phyloP scores from a whole-genome alignment of 345 rosid species.

The Camelina sativa region DNA sequence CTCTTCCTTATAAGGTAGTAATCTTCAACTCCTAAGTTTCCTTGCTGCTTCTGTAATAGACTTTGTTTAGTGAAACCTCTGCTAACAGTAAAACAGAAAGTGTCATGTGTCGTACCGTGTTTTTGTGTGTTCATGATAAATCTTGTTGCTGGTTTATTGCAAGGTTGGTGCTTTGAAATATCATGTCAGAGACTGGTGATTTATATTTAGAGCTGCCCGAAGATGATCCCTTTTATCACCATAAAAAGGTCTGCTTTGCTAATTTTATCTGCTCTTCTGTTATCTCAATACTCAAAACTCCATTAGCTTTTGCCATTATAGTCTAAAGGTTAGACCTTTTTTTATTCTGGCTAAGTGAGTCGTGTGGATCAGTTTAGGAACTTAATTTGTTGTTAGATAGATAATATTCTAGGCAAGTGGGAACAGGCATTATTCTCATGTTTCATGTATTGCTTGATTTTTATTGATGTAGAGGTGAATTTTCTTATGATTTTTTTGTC shows the following conservation, averaged over 20 bases:
- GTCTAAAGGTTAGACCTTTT: conserved; percentile 14
- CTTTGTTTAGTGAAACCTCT: conserved; percentile 17
- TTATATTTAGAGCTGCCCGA: conserved; percentile 56
- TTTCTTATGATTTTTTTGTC: conserved; percentile 6
- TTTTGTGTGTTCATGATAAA: not conserved
- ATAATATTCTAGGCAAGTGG: too few relatives aligned
- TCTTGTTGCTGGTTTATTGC: conserved; percentile 37
- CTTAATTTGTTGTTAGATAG: too few relatives aligned
- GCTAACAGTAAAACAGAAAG: not conserved
- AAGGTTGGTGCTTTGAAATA: conserved; percentile 49
- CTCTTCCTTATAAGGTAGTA: conserved; percentile 19
- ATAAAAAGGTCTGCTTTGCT: conserved; percentile 63
- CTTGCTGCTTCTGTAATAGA: not conserved
- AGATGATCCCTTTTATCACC: conserved; percentile 59
- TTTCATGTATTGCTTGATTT: not conserved
- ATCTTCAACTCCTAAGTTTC: not conserved
- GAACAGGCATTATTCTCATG: too few relatives aligned
- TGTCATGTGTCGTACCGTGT: not conserved
- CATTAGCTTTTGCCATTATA: not conserved
- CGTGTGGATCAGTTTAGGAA: not conserved
- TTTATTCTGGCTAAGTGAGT: not conserved
- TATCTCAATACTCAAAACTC: conserved; percentile 11
- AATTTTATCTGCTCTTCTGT: not conserved
- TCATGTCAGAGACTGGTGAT: conserved; percentile 40
- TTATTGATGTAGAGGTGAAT: not conserved